Conservation (phyloP, 345 rosid species). For the Eucalyptus cloeziana region DNA sequence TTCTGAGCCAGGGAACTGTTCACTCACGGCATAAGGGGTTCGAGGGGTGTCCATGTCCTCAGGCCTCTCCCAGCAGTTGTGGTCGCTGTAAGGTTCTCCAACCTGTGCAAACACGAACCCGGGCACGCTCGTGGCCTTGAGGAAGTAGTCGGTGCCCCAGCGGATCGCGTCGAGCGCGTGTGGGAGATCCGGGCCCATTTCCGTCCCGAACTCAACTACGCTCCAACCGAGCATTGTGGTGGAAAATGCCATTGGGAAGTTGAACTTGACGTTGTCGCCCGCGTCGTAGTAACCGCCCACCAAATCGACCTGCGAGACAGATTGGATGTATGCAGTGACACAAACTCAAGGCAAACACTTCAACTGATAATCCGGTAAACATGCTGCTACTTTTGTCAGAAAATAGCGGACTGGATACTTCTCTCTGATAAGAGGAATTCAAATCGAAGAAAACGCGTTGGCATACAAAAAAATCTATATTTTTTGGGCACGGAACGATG, state of each 20-base stretch:
- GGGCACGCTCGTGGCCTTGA: conserved; percentile 62
- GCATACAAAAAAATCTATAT: not conserved
- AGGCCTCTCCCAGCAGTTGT: conserved; percentile 87
- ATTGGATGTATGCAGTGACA: not conserved
- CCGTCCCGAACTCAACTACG: conserved; percentile 39
- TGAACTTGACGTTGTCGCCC: conserved; percentile 86
- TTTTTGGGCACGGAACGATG: not conserved
- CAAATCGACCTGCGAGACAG: conserved; percentile 43
- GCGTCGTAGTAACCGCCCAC: conserved; percentile 94
- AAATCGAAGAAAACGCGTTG: not conserved
- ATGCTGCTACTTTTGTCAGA: not conserved
- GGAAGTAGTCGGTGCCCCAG: conserved; percentile 75
- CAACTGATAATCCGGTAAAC: not conserved
- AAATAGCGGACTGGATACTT: not conserved
- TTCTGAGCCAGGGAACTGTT: conserved; percentile 64
- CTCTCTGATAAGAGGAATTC: not conserved
- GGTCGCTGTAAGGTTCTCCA: conserved; percentile 56
- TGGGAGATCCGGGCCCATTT: conserved; percentile 29
- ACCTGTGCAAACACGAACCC: conserved; percentile 37
- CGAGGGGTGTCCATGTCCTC: conserved; percentile 93
- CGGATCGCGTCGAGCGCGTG: conserved; percentile 43
- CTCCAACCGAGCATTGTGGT: conserved; percentile 80
- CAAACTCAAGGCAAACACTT: not conserved
- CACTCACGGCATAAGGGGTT: conserved; percentile 44
- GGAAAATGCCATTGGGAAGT: conserved; percentile 86